These are phyloP conservation scores for Nectriaceae sp. DNA, from an alignment of 2,329 filamentous ascomycete genomes.

Conservation along the genomic window DNA sequence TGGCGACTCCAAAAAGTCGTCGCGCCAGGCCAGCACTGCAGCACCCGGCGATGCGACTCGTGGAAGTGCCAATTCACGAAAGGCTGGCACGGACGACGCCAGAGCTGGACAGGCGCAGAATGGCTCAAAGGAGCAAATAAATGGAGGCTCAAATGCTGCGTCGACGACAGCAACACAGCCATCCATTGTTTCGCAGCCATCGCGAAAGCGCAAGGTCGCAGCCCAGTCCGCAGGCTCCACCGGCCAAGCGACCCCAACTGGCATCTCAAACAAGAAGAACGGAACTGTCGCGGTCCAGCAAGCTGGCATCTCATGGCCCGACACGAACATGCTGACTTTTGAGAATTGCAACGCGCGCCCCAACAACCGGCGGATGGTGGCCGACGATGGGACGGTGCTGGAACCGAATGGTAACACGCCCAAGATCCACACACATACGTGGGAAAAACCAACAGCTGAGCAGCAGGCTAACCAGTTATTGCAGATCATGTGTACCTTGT, in stretches of 20 bases:
- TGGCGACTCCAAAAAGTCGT: conserved; percentile 57
- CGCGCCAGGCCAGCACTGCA: conserved; percentile 46
- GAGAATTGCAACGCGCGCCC: conserved; percentile 68
- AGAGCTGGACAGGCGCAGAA: conserved; percentile 38
- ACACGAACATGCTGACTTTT: conserved; percentile 90
- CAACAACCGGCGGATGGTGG: conserved; percentile 76
- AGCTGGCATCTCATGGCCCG: conserved; percentile 48
- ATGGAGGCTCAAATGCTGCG: conserved; percentile 26
- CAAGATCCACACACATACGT: conserved; percentile 13
- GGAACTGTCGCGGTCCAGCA: conserved; percentile 33
- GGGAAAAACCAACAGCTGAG: conserved; percentile 21
- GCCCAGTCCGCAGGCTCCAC: conserved; percentile 27
- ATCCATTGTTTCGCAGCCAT: conserved; percentile 48
- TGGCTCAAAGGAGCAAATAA: conserved; percentile 39
- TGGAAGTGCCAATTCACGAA: conserved; percentile 41
- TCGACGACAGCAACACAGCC: conserved; percentile 50
- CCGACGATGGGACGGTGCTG: conserved; percentile 87
- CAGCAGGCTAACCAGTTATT: conserved; percentile 34
- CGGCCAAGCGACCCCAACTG: conserved; percentile 24
- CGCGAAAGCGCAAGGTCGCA: conserved; percentile 86
- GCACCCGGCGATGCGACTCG: conserved; percentile 36
- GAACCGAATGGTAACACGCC: conserved; percentile 73
- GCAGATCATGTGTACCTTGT: conserved; percentile 87
- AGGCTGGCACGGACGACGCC: conserved; percentile 42
- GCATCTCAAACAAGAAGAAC: conserved; percentile 23